Evolutionary conservation across 345 rosid genomes (phyloP).

Genomic region (Anacardium occidentale): DNA sequence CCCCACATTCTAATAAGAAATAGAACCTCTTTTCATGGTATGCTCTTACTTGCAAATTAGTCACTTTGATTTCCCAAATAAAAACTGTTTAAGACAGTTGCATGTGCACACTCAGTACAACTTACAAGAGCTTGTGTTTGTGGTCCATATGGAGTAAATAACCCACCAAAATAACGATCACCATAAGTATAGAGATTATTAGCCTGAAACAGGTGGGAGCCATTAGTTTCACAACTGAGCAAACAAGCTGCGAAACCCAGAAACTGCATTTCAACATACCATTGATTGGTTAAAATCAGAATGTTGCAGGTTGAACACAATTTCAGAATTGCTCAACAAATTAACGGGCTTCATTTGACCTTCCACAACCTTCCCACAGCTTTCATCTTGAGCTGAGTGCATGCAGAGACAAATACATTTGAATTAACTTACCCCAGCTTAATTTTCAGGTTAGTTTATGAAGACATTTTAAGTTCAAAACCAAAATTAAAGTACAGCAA

Average conservation of each 20-base stretch:
- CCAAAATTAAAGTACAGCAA: background rate
- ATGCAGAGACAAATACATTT: background rate
- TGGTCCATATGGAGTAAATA: slow-evolving; percentile 41
- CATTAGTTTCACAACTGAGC: slow-evolving; percentile 11
- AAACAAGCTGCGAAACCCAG: slow-evolving; percentile 1
- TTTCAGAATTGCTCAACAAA: slow-evolving; percentile 28
- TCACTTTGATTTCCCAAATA: background rate
- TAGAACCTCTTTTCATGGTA: background rate
- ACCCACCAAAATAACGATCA: slow-evolving; percentile 39
- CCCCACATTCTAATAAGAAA: background rate
- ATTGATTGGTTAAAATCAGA: slow-evolving; percentile 26
- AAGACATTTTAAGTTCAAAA: background rate
- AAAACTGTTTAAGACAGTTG: background rate
- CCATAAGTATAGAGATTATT: slow-evolving; percentile 23
- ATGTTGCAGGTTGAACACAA: slow-evolving; percentile 22
- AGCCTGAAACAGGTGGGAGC: slow-evolving; percentile 29
- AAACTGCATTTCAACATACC: slow-evolving; percentile 26
- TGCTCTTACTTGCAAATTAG: background rate
- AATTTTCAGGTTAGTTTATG: background rate
- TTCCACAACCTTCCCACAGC: slow-evolving; percentile 28
- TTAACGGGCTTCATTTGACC: slow-evolving; percentile 40
- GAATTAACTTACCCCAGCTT: background rate
- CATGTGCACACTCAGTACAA: background rate
- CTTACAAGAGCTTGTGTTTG: slow-evolving; percentile 42
- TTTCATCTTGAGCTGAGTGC: slow-evolving; percentile 39